phyloP scores from a whole-genome alignment of 257 asterid genomes.

The Fraxinus americana region DNA sequence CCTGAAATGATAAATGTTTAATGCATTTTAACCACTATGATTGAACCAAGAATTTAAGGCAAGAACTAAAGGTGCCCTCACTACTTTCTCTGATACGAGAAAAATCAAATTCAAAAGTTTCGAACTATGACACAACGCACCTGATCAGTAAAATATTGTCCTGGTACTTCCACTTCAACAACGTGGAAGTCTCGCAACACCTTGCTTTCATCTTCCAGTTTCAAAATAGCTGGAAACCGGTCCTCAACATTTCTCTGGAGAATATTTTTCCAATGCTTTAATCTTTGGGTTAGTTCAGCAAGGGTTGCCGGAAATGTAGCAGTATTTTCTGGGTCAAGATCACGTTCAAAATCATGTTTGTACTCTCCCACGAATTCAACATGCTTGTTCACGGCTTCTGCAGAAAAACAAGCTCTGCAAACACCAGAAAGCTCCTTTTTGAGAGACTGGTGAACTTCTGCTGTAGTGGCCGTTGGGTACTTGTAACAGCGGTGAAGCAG shows the following conservation, averaged over 20 bases:
- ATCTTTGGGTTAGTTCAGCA: conserved; percentile 85
- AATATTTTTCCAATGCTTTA: conserved; percentile 98
- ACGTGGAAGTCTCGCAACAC: conserved; percentile 93
- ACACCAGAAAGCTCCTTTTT: conserved; percentile 99
- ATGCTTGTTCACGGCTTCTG: conserved; percentile 98
- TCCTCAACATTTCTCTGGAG: conserved; percentile 97
- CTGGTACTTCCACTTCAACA: conserved; percentile 99
- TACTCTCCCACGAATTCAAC: conserved; percentile 97
- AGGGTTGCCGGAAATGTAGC: conserved; percentile 94
- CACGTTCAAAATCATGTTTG: conserved; percentile 97
- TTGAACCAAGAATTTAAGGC: not conserved
- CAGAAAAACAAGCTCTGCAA: conserved; percentile 98
- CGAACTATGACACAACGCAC: conserved; percentile 32
- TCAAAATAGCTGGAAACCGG: conserved; percentile 93
- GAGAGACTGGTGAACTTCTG: conserved; percentile 97
- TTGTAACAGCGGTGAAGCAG: conserved; percentile 99
- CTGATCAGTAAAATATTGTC: conserved; percentile 97
- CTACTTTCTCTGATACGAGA: not conserved
- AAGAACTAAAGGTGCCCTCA: not conserved
- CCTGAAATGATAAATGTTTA: conserved; percentile 45
- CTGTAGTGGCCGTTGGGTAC: conserved; percentile 98
- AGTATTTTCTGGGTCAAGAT: conserved; percentile 96
- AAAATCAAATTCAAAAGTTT: not conserved
- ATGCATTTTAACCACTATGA: not conserved
- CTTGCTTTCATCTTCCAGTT: conserved; percentile 98